Evolutionary conservation across 106 monocot genomes (phyloP).

Genomic region (Iris macrosiphon): DNA sequence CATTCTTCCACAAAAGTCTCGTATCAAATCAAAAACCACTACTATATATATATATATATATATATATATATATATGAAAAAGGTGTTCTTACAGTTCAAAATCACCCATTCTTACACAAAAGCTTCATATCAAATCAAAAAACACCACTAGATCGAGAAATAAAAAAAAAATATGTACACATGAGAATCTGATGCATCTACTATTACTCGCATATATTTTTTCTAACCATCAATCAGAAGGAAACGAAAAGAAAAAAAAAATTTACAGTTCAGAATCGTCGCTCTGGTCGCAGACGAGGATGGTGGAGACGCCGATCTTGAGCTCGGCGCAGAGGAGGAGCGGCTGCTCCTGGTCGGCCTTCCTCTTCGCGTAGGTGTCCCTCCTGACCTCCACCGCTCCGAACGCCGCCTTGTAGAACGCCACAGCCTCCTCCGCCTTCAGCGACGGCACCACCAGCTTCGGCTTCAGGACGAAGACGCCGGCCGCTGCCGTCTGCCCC

Average conservation of each 20-base stretch:
- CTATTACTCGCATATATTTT: neutral
- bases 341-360: conserved; percentile 44
- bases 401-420: conserved; percentile 30
- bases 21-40: no score
- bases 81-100: neutral
- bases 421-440: conserved; percentile 52
- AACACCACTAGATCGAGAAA: neutral
- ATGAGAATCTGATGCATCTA: no score
- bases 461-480: conserved; percentile 17
- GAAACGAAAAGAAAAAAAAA: neutral
- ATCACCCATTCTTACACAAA: neutral
- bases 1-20: no score
- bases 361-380: conserved; percentile 28
- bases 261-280: conserved; percentile 15
- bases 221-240: neutral
- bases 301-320: conserved; percentile 26
- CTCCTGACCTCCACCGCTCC: conserved; percentile 45
- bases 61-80: no score
- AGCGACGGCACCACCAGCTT: conserved; percentile 27
- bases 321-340: conserved; percentile 35
- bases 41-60: no score
- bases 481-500: conserved; percentile 8
- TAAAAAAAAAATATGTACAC: neutral
- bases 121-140: neutral
- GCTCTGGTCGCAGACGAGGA: conserved; percentile 40